phyloP scores from a whole-genome alignment of 1,284 basidiomycete species.

The Hypsizygus ulmarius region DNA sequence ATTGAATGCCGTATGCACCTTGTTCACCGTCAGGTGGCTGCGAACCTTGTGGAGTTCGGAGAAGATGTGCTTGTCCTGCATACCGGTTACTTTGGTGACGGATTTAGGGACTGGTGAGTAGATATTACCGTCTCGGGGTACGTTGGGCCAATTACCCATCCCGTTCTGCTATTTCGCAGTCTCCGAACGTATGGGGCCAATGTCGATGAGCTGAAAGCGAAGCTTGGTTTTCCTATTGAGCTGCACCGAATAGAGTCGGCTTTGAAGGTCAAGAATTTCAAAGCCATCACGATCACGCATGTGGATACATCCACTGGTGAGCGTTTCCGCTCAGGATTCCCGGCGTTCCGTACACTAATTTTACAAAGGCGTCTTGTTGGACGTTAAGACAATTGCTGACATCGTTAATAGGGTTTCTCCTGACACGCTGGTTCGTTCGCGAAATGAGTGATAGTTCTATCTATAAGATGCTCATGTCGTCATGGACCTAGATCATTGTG shows the following conservation, averaged over 20 bases:
- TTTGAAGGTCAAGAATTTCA: slow-evolving; percentile 81
- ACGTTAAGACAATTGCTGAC: slow-evolving; percentile 80
- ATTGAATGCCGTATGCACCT: background rate
- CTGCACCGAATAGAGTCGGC: slow-evolving; percentile 65
- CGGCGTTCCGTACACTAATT: background rate
- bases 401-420: slow-evolving; percentile 81
- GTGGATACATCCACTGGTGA: slow-evolving; percentile 89
- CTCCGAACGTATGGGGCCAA: slow-evolving; percentile 87
- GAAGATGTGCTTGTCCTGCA: slow-evolving; percentile 82
- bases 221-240: slow-evolving; percentile 76
- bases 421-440: slow-evolving; percentile 65
- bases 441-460: background rate
- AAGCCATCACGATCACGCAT: slow-evolving; percentile 91
- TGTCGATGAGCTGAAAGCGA: slow-evolving; percentile 82
- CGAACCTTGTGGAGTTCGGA: slow-evolving; percentile 80
- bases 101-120: slow-evolving; percentile 76
- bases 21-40: slow-evolving; percentile 52
- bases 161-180: slow-evolving; percentile 37
- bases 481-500: slow-evolving; percentile 58
- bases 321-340: slow-evolving; percentile 7
- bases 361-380: slow-evolving; percentile 74
- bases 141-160: slow-evolving; percentile 4
- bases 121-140: background rate
- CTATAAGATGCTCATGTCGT: background rate
- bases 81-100: slow-evolving; percentile 90